phyloP scores from a whole-genome alignment of 208 protist species.

The Trypanosoma platydactyli region DNA sequence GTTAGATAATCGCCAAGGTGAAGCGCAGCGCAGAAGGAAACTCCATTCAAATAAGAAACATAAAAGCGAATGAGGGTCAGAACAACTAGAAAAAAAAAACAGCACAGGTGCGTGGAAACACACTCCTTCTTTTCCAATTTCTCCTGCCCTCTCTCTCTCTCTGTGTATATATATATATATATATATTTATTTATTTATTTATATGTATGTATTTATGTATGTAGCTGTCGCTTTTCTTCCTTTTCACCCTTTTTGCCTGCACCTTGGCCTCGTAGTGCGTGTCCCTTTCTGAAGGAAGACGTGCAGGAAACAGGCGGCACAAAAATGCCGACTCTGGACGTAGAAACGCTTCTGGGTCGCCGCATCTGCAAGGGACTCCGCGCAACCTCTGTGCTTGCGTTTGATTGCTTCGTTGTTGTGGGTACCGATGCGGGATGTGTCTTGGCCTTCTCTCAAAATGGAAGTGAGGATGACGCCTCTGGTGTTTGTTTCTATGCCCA shows the following conservation, averaged over 20 bases:
- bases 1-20: too few species aligned
- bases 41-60: too few species aligned
- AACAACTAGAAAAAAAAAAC: too few species aligned
- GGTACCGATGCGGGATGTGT: slow-evolving; percentile 39
- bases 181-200: slow-evolving; percentile 7
- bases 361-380: slow-evolving; percentile 22
- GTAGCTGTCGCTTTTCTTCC: not conserved
- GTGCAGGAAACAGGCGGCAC: slow-evolving; percentile 2
- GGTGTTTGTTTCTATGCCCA: slow-evolving; percentile 31
- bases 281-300: slow-evolving; percentile 3
- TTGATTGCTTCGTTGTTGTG: slow-evolving; percentile 22
- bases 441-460: slow-evolving; percentile 18
- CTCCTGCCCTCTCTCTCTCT: not conserved
- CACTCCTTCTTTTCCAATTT: not conserved
- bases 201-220: slow-evolving; percentile 9
- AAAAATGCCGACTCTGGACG: slow-evolving; percentile 14
- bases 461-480: not conserved
- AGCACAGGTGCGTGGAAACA: too few species aligned
- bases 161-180: too few species aligned
- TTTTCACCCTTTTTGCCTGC: too few species aligned
- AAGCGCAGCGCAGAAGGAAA: too few species aligned
- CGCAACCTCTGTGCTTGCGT: slow-evolving; percentile 21
- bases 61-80: too few species aligned
- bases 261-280: too few species aligned
- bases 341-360: slow-evolving; percentile 9